Evolutionary conservation across 352 stramenopile species (phyloP).

Genomic region (Phytophthora foliorum): DNA sequence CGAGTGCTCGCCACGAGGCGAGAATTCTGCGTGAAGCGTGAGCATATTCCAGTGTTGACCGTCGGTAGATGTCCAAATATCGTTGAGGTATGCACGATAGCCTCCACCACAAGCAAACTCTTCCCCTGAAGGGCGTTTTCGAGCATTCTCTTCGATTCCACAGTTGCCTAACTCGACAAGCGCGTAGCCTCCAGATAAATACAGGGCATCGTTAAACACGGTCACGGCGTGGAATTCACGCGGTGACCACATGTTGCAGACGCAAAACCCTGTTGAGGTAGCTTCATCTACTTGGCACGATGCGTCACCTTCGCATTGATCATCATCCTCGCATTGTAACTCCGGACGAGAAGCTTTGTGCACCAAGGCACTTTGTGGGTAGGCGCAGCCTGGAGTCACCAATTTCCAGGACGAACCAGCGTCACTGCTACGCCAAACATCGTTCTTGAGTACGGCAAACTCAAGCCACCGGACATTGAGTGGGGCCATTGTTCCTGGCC

Average conservation of each 20-base stretch:
- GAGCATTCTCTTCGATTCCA: slow-evolving; percentile 62
- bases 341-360: slow-evolving; percentile 55
- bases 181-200: slow-evolving; percentile 72
- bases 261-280: slow-evolving; percentile 58
- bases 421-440: slow-evolving; percentile 83
- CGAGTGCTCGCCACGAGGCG: slow-evolving; percentile 69
- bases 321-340: slow-evolving; percentile 71
- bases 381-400: slow-evolving; percentile 69
- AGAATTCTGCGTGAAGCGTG: slow-evolving; percentile 50
- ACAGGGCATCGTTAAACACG: slow-evolving; percentile 54
- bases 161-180: slow-evolving; percentile 72
- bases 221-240: slow-evolving; percentile 76
- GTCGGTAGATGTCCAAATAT: slow-evolving; percentile 77
- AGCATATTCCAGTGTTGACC: slow-evolving; percentile 68
- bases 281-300: slow-evolving; percentile 59
- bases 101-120: slow-evolving; percentile 74
- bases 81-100: slow-evolving; percentile 75
- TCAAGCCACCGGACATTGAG: slow-evolving; percentile 67
- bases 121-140: slow-evolving; percentile 59
- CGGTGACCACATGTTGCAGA: slow-evolving; percentile 84
- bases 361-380: slow-evolving; percentile 60
- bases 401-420: slow-evolving; percentile 77
- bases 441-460: slow-evolving; percentile 79
- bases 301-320: slow-evolving; percentile 75
- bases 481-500: slow-evolving; percentile 29